phyloP scores from a whole-genome alignment of 1,139 yeast species.

The Blastobotrys capitulatus region DNA sequence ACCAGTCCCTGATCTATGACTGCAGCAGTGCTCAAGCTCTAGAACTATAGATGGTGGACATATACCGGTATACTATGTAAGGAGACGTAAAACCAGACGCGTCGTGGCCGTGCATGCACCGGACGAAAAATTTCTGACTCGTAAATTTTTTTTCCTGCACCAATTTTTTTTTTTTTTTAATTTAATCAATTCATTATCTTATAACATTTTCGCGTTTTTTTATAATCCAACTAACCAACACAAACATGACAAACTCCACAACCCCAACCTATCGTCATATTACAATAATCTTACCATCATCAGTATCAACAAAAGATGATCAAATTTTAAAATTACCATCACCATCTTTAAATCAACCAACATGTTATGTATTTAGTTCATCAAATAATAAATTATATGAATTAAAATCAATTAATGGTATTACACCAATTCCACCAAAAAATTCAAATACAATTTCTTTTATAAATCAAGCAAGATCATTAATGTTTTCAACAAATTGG shows the following conservation, averaged over 20 bases:
- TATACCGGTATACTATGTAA: no score
- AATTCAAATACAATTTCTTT: not conserved
- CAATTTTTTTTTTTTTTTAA: no score
- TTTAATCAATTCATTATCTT: not conserved
- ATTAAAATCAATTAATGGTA: slow-evolving; percentile 23
- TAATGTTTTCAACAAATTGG: slow-evolving; percentile 18
- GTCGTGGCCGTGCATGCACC: no score
- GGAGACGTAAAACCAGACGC: no score
- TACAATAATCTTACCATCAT: slow-evolving; percentile 2
- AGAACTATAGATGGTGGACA: no score
- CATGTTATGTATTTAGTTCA: slow-evolving; percentile 16
- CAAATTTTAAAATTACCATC: slow-evolving; percentile 16
- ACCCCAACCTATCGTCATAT: not conserved
- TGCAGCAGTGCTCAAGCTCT: no score
- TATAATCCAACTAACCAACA: not conserved
- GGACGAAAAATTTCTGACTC: no score
- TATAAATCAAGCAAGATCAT: slow-evolving; percentile 21
- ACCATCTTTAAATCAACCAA: slow-evolving; percentile 26
- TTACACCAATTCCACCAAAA: slow-evolving; percentile 3
- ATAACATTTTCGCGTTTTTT: not conserved
- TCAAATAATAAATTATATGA: slow-evolving; percentile 21
- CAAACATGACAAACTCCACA: not conserved
- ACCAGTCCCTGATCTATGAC: no score
- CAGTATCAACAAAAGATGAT: not conserved
- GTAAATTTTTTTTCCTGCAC: no score